Evolutionary conservation across 495 filamentous ascomycete species (phyloP).

Genomic region (Daldinia caldariorum): DNA sequence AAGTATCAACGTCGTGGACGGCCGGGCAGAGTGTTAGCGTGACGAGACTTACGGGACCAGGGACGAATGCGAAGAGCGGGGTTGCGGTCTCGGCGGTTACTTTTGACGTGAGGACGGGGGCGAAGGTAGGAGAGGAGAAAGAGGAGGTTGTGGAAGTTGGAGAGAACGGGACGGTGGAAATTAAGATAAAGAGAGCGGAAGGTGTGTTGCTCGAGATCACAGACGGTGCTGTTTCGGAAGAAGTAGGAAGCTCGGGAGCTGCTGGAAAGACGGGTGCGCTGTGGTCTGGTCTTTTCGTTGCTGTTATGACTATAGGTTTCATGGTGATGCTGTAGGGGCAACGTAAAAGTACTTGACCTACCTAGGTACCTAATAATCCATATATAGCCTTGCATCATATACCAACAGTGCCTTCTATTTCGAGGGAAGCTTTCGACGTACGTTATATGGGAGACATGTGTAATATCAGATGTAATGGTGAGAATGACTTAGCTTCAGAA

Average conservation of each 20-base stretch:
- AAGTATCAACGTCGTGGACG: constrained; percentile 40
- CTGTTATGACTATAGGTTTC: not conserved
- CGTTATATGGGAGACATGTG: not conserved
- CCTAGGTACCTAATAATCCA: not conserved
- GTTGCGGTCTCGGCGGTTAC: constrained; percentile 39
- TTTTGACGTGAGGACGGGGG: constrained; percentile 41
- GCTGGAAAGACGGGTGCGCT: not conserved
- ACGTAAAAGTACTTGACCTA: constrained; percentile 3
- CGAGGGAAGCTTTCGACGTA: not conserved
- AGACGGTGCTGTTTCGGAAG: not conserved
- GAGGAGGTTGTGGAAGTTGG: constrained; percentile 27
- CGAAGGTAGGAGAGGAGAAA: constrained; percentile 19
- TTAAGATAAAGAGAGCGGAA: constrained; percentile 38
- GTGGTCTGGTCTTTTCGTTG: constrained; percentile 6
- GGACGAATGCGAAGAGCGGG: constrained; percentile 47
- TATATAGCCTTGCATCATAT: not conserved
- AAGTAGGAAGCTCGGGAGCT: not conserved
- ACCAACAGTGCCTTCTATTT: not conserved
- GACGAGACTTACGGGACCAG: constrained; percentile 40
- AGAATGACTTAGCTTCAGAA: not conserved
- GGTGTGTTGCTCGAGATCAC: constrained; percentile 42
- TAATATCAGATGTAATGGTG: not conserved
- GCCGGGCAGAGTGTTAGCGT: constrained; percentile 12
- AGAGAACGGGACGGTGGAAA: constrained; percentile 19
- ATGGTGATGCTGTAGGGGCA: not conserved